Evolutionary conservation across 2,329 filamentous ascomycete species (phyloP).

Genomic region (Nannizzia gypsea): DNA sequence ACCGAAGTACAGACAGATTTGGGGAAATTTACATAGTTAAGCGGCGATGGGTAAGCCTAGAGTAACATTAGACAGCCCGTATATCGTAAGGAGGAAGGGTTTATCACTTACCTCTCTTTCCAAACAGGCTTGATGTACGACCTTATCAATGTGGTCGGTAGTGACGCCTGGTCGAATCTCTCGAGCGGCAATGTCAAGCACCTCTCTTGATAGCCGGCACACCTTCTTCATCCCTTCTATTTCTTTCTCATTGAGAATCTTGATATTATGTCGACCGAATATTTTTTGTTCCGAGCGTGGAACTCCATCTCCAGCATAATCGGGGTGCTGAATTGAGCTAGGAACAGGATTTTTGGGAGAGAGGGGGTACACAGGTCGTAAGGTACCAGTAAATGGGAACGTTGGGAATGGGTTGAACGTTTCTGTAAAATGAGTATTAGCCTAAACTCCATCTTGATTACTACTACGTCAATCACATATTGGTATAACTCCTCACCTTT

Average conservation of each 20-base stretch:
- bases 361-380: constrained; percentile 80
- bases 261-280: constrained; percentile 65
- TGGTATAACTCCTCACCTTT: constrained; percentile 45
- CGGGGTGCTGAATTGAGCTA: constrained; percentile 67
- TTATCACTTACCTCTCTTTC: constrained; percentile 65
- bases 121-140: constrained; percentile 89
- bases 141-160: constrained; percentile 86
- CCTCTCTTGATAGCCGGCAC: constrained; percentile 75
- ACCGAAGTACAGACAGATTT: constrained; percentile 95
- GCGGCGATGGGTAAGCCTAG: constrained; percentile 83
- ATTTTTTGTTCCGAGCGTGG: constrained; percentile 53
- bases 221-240: constrained; percentile 89
- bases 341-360: constrained; percentile 63
- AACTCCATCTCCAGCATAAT: constrained; percentile 79
- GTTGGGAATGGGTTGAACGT: constrained; percentile 85
- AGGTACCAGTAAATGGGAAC: constrained; percentile 66
- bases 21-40: constrained; percentile 93
- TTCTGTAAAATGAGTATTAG: constrained; percentile 59
- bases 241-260: constrained; percentile 65
- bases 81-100: neutral
- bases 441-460: neutral
- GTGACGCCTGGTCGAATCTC: constrained; percentile 83
- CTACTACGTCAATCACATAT: constrained; percentile 48
- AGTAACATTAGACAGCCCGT: constrained; percentile 11
- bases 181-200: constrained; percentile 79